Conservation (phyloP, 441 rosid species). For the Gossypium gossypioides region DNA sequence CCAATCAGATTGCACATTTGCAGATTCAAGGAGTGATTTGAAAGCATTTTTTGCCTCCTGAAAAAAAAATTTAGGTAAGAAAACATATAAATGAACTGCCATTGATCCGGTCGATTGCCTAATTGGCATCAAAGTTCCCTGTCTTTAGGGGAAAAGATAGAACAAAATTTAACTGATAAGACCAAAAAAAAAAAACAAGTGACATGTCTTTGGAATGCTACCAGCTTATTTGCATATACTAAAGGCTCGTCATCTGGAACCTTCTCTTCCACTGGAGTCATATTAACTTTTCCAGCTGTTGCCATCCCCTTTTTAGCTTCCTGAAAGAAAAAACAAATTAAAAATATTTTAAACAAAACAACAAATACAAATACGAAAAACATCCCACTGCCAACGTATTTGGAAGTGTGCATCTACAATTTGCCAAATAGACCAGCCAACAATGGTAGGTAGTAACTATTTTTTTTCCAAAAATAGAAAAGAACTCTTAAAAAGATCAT, state of each 20-base stretch:
- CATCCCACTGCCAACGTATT: background rate
- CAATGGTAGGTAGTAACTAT: background rate
- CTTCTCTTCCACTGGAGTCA: slow-evolving; percentile 55
- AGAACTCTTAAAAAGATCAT: background rate
- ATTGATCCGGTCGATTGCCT: background rate
- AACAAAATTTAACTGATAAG: background rate
- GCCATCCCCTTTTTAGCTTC: slow-evolving; percentile 49
- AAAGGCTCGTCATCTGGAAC: slow-evolving; percentile 63
- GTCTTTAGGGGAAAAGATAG: background rate
- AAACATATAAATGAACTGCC: background rate
- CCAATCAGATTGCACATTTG: slow-evolving; percentile 86
- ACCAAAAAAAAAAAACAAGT: background rate
- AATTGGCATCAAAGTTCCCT: background rate
- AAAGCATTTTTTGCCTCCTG: slow-evolving; percentile 97
- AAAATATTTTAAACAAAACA: background rate
- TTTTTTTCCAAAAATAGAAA: background rate
- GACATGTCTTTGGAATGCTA: slow-evolving; percentile 13
- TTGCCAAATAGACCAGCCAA: background rate
- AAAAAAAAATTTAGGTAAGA: slow-evolving; percentile 7
- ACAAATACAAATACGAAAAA: background rate
- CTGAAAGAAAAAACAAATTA: slow-evolving; percentile 28
- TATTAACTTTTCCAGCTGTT: slow-evolving; percentile 43
- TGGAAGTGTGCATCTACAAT: background rate
- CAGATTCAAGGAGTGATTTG: slow-evolving; percentile 82
- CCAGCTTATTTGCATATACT: slow-evolving; percentile 71